Evolutionary conservation across 1,284 basidiomycete species (phyloP), one percentile per base, ranked within the genome.

Genomic region (Boletus smithii): DNA sequence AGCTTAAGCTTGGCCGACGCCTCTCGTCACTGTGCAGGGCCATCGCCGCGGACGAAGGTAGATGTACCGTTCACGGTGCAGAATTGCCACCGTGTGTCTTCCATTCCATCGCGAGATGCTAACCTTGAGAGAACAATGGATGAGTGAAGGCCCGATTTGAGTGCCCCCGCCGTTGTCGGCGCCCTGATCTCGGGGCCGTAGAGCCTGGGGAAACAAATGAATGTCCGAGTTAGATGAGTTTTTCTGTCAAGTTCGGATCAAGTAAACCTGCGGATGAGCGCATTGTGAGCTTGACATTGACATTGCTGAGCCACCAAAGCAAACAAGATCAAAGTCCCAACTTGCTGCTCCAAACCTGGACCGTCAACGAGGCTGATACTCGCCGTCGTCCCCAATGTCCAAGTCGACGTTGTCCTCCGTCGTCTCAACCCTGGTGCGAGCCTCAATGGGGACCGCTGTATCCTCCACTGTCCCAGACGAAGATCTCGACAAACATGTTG

Each of bases 401-500:
- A 68, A 68, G 50, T 67, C 66, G 39, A 66, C 62, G 14, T 77
- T 94, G 24, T 91, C 91, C 41, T 84, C 81, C 9, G 90, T 94
- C 36, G 91, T 95, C 44, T 90, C 90, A 29, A 79, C 79, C 56
- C 81, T 95, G 37, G 83, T 95, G 14, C 74, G 92, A 16, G 89
- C 92, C 0, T 82, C 80, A 23, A 81, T 89, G 79, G 91, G 91
- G 27, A 64, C 81, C 1, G 77, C 88, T 0, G 73, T 90, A 0
- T 64, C 83, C 0, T 62, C 69, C 34, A 73, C 76, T 5, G 83
- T 93, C 17, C 77, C 80, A 3, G 89, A 95, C 62, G 83, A 85
- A 24, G 90, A 95, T 58, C 78, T 97, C 18, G 93, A 97, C 69
- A 78, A 81, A 30, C 88, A 91, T 63, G 89, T 97, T 23, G 90